Evolutionary conservation across 169 alveolate genomes (phyloP), one percentile per base, ranked within the genome.

Genomic region (Cryptosporidium tyzzeri): DNA sequence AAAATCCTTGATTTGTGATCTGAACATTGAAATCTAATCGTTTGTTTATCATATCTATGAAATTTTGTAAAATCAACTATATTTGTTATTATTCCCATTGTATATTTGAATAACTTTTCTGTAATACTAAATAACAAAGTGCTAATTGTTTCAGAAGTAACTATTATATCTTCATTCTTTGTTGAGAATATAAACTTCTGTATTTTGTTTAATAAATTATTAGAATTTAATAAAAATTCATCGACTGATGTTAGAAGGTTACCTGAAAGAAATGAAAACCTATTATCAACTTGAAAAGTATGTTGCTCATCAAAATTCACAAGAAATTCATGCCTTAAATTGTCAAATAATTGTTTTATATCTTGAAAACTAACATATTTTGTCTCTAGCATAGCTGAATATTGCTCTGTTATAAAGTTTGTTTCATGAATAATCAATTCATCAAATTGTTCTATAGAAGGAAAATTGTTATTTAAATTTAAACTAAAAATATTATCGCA

Each of bases 401-500:
- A 55, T 1, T 55, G 37, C 35, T 55, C 35, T n/a, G 37, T 55
- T 21, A 55, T n/a, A 8, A 23, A 23, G 41, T 12, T 21, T 29
- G 51, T 23, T 44, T 70, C 84, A 41, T 70, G 55, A 29, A 14
- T 26, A 33, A 80, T 80, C 39, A 80, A 10, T 41, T 80, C 75
- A 59, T 80, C 89, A 39, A 80, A 62, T 41, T 59, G 59, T 44
- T 80, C 89, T 39, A 67, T 59, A 3, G 62, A 62, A 44, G 62
- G 89, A 26, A 41, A n/a, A 41, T 80, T 80, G 45, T 68, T 80
- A 33, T 71, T 71, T 10, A 53, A 31, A 26, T 65, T 65, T 65
- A 65, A 14, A 65, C 33, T 65, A 65, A 65, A 48, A 14, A 51
- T 51, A 31, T 80, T 12, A 31, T 9, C 58, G 44, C 41, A 29